A percentile compares a stretch with the other conserved stretches of the same genome.
phyloP scores from a whole-genome alignment of 306 rosid species.

The Cicer chorassanicum region DNA sequence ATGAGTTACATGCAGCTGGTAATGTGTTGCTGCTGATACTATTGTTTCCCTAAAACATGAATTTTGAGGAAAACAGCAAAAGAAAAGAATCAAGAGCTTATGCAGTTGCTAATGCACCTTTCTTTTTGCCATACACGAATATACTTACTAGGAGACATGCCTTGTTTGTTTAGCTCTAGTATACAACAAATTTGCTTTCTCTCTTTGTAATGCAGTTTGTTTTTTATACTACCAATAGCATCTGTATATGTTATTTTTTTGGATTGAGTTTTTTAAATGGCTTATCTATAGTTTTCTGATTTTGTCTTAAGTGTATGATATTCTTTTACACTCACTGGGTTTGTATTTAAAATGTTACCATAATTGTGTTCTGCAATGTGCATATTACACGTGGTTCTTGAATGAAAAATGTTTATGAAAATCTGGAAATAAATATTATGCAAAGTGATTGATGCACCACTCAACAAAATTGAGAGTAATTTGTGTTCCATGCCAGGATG shows the following conservation, averaged over 20 bases:
- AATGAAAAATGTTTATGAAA: neutral
- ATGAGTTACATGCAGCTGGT: slow-evolving; percentile 28
- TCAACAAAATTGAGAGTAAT: too few species aligned
- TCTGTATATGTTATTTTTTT: slow-evolving; percentile 40
- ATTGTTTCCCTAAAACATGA: slow-evolving; percentile 25
- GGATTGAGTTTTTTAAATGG: slow-evolving; percentile 23
- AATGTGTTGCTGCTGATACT: slow-evolving; percentile 38
- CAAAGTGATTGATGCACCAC: neutral
- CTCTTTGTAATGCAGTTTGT: slow-evolving; percentile 28
- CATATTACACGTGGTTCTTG: neutral
- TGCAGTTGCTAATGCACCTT: slow-evolving; percentile 20
- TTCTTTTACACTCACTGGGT: neutral
- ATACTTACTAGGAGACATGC: slow-evolving; percentile 41
- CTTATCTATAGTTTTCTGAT: slow-evolving; percentile 29
- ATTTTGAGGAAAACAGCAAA: slow-evolving; percentile 36
- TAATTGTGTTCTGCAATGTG: slow-evolving; percentile 1
- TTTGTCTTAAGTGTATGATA: neutral
- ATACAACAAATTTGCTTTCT: slow-evolving; percentile 36
- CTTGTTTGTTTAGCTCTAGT: slow-evolving; percentile 35
- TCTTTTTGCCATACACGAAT: slow-evolving; percentile 21
- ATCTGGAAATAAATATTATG: neutral
- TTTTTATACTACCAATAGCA: slow-evolving; percentile 19
- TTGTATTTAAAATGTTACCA: neutral
- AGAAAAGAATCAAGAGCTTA: slow-evolving; percentile 34
- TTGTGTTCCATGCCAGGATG: too few species aligned